Percentiles rank a stretch among this genome's conserved stretches.
phyloP scores from a whole-genome alignment of 768 basidiomycete species.

The Collybia sp. region DNA sequence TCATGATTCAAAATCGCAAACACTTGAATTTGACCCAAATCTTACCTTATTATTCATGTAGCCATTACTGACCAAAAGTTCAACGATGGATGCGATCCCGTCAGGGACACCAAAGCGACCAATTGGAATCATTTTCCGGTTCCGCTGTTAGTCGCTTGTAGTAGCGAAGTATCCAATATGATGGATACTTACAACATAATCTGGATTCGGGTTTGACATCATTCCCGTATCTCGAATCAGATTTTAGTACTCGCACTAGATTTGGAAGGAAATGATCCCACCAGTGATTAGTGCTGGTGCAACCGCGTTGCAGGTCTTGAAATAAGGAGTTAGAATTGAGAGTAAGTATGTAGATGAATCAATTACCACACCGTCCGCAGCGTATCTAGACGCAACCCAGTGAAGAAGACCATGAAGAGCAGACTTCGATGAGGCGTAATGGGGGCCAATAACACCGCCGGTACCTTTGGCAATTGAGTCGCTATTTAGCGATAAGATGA shows the following conservation, averaged over 20 bases:
- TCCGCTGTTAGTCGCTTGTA: too few species aligned
- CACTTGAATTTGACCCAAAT: not conserved
- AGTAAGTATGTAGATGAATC: not conserved
- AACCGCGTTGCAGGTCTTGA: slow-evolving; percentile 46
- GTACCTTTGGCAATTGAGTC: slow-evolving; percentile 19
- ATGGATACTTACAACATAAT: slow-evolving; percentile 21
- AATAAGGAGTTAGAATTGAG: not conserved
- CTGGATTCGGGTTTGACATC: slow-evolving; percentile 35
- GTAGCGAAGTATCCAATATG: too few species aligned
- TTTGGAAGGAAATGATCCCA: slow-evolving; percentile 9
- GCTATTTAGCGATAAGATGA: not conserved
- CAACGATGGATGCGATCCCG: slow-evolving; percentile 48
- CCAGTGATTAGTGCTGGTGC: slow-evolving; percentile 47
- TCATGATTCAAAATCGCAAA: not conserved
- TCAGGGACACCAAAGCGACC: slow-evolving; percentile 46
- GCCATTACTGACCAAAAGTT: slow-evolving; percentile 42
- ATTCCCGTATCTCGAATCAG: slow-evolving; percentile 37
- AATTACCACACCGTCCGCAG: slow-evolving; percentile 42
- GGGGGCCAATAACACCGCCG: slow-evolving; percentile 51
- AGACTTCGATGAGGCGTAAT: slow-evolving; percentile 53
- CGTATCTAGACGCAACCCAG: slow-evolving; percentile 48
- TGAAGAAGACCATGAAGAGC: slow-evolving; percentile 51
- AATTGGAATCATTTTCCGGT: slow-evolving; percentile 41
- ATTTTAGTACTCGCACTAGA: not conserved
- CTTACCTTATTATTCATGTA: slow-evolving; percentile 57